Conservation (phyloP, 768 basidiomycete genomes). For the Hortiboletus campestris region DNA sequence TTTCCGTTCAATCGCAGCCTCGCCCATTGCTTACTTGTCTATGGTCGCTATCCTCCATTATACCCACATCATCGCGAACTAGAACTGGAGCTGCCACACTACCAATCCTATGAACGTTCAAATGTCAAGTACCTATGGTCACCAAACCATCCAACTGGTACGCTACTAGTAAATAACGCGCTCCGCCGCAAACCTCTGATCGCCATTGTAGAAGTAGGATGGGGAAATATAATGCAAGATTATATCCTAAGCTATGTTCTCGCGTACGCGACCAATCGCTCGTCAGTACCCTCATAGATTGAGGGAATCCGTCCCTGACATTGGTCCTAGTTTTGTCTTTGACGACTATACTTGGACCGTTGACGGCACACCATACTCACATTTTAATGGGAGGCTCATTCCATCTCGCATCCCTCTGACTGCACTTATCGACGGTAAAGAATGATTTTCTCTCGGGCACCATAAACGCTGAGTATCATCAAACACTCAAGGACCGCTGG, state of each 20-base stretch:
- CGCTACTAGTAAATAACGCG: background rate
- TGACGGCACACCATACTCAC: slow-evolving; percentile 34
- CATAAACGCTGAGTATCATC: background rate
- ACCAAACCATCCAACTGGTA: slow-evolving; percentile 40
- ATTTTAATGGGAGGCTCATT: slow-evolving; percentile 33
- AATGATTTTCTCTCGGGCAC: background rate
- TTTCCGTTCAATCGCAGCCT: slow-evolving; percentile 26
- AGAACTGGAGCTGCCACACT: slow-evolving; percentile 42
- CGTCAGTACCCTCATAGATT: slow-evolving; percentile 23
- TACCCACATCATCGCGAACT: slow-evolving; percentile 37
- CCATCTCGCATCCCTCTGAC: slow-evolving; percentile 39
- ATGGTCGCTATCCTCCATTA: slow-evolving; percentile 37
- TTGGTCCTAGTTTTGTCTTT: slow-evolving; percentile 35
- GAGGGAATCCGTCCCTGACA: background rate
- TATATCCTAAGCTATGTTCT: slow-evolving; percentile 34
- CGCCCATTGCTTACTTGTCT: slow-evolving; percentile 7
- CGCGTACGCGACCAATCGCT: slow-evolving; percentile 32
- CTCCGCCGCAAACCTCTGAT: background rate
- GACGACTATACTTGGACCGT: slow-evolving; percentile 42
- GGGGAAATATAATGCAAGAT: slow-evolving; percentile 41
- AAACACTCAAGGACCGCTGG: slow-evolving; percentile 34
- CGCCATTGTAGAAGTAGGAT: slow-evolving; percentile 30
- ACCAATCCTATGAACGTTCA: slow-evolving; percentile 33
- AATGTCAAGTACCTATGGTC: slow-evolving; percentile 43
- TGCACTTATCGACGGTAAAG: slow-evolving; percentile 35